Conservation (phyloP, 1,284 basidiomycete species). For the Marasmius oreades region DNA sequence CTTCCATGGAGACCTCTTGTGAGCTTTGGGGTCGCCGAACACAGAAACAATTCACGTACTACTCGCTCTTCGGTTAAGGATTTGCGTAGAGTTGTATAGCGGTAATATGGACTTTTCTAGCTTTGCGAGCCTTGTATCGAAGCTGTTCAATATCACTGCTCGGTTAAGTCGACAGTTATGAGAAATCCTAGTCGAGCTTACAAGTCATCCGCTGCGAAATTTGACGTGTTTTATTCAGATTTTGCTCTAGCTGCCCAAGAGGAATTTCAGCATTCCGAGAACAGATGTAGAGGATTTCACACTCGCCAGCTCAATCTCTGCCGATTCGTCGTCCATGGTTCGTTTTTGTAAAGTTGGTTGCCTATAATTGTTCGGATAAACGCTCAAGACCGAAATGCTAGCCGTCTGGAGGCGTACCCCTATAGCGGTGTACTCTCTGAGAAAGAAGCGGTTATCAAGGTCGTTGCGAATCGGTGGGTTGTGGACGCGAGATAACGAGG, state of each 20-base stretch:
- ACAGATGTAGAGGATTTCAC: not conserved
- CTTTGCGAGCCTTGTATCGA: conserved; percentile 72
- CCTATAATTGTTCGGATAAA: not conserved
- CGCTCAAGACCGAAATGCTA: too few relatives aligned
- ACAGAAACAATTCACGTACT: conserved; percentile 42
- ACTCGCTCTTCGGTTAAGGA: conserved; percentile 63
- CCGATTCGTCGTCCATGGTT: conserved; percentile 71
- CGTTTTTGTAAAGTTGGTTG: too few relatives aligned
- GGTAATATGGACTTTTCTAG: conserved; percentile 80
- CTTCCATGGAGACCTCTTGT: conserved; percentile 31
- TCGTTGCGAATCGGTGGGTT: too few relatives aligned
- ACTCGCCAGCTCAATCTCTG: conserved; percentile 70
- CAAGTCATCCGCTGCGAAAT: conserved; percentile 81
- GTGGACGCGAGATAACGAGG: too few relatives aligned
- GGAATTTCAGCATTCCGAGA: conserved; percentile 3
- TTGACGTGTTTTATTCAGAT: conserved; percentile 77
- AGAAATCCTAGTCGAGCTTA: conserved; percentile 30
- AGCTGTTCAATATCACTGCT: conserved; percentile 72
- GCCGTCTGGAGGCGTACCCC: not conserved
- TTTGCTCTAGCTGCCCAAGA: conserved; percentile 67
- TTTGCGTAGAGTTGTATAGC: conserved; percentile 69
- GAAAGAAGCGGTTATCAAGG: too few relatives aligned
- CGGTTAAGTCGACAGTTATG: conserved; percentile 24
- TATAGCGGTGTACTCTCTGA: too few relatives aligned
- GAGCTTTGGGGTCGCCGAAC: not conserved